These are phyloP conservation scores for Dactylellina leptospora DNA, from an alignment of 2,329 filamentous ascomycete genomes.

Conservation along the genomic window DNA sequence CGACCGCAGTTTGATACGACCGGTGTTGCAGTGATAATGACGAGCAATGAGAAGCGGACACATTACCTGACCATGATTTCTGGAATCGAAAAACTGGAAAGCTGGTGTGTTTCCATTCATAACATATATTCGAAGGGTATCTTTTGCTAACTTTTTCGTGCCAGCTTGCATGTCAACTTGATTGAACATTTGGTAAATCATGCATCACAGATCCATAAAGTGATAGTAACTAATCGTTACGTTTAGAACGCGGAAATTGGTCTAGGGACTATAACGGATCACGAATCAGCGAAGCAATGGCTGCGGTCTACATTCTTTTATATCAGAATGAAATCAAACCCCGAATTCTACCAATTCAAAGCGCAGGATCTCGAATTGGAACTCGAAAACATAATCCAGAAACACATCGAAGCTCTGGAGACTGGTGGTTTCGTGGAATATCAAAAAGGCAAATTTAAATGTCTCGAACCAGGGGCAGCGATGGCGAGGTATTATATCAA, in stretches of 20 bases:
- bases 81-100: slow-evolving; percentile 78
- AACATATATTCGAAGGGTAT: too few relatives aligned
- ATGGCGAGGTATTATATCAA: slow-evolving; percentile 86
- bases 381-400: slow-evolving; percentile 75
- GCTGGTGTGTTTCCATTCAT: slow-evolving; percentile 67
- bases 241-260: slow-evolving; percentile 77
- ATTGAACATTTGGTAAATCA: slow-evolving; percentile 73
- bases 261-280: slow-evolving; percentile 74
- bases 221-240: slow-evolving; percentile 5
- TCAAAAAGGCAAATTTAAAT: slow-evolving; percentile 64
- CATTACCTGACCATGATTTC: slow-evolving; percentile 78
- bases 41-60: slow-evolving; percentile 70
- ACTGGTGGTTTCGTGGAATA: slow-evolving; percentile 67
- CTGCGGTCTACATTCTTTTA: slow-evolving; percentile 79
- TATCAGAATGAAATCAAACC: slow-evolving; percentile 76
- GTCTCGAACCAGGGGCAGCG: slow-evolving; percentile 77
- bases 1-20: slow-evolving; percentile 82
- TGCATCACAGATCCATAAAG: neutral
- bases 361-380: slow-evolving; percentile 70
- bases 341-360: slow-evolving; percentile 73
- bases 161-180: slow-evolving; percentile 76
- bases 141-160: too few relatives aligned
- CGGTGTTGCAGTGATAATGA: slow-evolving; percentile 82
- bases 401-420: slow-evolving; percentile 72
- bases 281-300: slow-evolving; percentile 75